Conservation (phyloP, 2,329 filamentous ascomycete species). For the Podosphaera leucotricha region DNA sequence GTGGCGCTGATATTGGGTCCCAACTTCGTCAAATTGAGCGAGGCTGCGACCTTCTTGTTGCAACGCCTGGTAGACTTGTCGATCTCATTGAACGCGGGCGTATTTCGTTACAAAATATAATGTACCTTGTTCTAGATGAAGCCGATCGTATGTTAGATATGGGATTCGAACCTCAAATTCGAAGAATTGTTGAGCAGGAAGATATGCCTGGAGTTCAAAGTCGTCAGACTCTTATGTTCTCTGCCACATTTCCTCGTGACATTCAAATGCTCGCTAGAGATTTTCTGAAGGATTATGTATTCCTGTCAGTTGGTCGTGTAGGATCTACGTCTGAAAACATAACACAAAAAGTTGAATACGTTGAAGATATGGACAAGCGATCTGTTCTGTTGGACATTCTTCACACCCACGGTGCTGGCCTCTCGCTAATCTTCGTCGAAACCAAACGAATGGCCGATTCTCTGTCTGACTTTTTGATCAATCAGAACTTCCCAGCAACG, state of each 20-base stretch:
- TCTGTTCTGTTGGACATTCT: conserved; percentile 94
- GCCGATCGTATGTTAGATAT: conserved; percentile 99
- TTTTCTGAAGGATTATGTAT: conserved; percentile 98
- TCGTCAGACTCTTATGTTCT: conserved; percentile 99
- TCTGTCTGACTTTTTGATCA: conserved; percentile 92
- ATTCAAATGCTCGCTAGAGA: conserved; percentile 98
- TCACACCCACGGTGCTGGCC: conserved; percentile 70
- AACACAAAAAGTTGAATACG: conserved; percentile 94
- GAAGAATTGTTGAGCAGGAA: conserved; percentile 91
- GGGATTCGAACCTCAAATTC: conserved; percentile 99
- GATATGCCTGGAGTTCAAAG: conserved; percentile 72
- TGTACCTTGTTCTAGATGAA: conserved; percentile 96
- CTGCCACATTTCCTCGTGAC: conserved; percentile 93
- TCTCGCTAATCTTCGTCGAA: conserved; percentile 96
- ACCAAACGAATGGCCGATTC: conserved; percentile 99
- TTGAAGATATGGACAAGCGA: conserved; percentile 92
- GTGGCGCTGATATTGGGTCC: conserved; percentile 94
- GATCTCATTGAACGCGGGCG: conserved; percentile 96
- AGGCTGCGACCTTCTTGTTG: conserved; percentile 89
- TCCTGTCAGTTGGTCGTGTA: conserved; percentile 94
- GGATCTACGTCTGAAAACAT: conserved; percentile 99
- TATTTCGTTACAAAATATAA: conserved; percentile 95
- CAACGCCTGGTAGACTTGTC: conserved; percentile 88
- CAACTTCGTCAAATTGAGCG: conserved; percentile 97
- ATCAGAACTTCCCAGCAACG: conserved; percentile 93